phyloP scores from a whole-genome alignment of 2,329 filamentous ascomycete genomes.

The Venturia carpophila region DNA sequence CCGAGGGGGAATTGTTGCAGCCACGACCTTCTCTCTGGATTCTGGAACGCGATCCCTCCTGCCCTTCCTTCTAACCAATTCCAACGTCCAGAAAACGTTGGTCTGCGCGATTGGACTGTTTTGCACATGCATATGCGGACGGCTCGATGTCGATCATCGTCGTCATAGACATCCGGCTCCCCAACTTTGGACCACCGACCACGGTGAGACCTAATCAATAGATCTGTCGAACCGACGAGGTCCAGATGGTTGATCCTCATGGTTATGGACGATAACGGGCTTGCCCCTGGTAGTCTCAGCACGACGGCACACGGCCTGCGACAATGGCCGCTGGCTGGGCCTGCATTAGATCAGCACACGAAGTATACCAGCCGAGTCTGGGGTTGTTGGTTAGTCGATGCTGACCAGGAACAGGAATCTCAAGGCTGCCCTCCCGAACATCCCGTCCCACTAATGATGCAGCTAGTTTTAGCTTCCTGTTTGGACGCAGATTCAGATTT shows the following conservation, averaged over 20 bases:
- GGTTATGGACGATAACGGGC: neutral
- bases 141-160: neutral
- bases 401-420: neutral
- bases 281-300: neutral
- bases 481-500: neutral
- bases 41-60: neutral
- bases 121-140: slow-evolving; percentile 9
- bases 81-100: neutral
- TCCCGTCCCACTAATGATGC: neutral
- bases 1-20: neutral
- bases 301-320: neutral
- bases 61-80: neutral
- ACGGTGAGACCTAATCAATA: neutral
- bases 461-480: neutral
- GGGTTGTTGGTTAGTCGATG: neutral
- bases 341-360: neutral
- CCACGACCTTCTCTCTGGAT: neutral
- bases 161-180: slow-evolving; percentile 7
- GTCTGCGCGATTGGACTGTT: neutral
- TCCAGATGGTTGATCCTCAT: neutral
- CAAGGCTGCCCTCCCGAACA: neutral
- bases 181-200: neutral
- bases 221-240: neutral
- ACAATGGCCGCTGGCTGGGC: neutral
- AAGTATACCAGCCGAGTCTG: neutral